phyloP scores from a whole-genome alignment of 2,329 filamentous ascomycete species.

The Eutypella sp. region DNA sequence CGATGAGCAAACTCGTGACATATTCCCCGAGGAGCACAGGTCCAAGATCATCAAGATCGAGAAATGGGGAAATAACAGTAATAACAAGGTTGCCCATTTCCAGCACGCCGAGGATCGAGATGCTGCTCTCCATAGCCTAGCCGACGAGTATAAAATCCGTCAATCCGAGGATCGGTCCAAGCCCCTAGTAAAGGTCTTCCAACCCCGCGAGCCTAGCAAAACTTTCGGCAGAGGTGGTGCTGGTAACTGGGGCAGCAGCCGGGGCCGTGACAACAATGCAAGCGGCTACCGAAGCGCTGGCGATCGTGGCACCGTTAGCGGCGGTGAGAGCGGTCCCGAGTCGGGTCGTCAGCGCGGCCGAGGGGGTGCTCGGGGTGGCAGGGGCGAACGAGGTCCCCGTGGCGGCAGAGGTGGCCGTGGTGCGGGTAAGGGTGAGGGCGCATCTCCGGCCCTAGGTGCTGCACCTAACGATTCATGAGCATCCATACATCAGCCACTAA shows the following conservation, averaged over 20 bases:
- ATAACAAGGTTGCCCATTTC: constrained; percentile 83
- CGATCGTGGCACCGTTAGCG: constrained; percentile 57
- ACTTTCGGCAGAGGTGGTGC: constrained; percentile 58
- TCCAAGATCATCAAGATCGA: constrained; percentile 74
- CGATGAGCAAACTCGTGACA: constrained; percentile 74
- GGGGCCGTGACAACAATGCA: constrained; percentile 54
- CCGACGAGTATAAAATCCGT: constrained; percentile 70
- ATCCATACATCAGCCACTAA: constrained; percentile 4
- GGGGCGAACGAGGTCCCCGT: constrained; percentile 52
- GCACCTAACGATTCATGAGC: constrained; percentile 39
- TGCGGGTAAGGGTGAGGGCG: constrained; percentile 54
- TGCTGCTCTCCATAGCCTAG: constrained; percentile 67
- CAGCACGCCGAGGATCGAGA: constrained; percentile 74
- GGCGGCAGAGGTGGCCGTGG: constrained; percentile 40
- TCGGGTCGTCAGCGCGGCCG: constrained; percentile 50
- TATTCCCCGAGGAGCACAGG: constrained; percentile 80
- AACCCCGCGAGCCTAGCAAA: constrained; percentile 56
- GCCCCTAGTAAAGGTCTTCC: constrained; percentile 79
- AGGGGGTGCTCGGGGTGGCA: constrained; percentile 51
- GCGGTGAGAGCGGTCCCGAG: constrained; percentile 67
- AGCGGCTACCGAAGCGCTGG: constrained; percentile 83
- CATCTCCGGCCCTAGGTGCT: constrained; percentile 49
- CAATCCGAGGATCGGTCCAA: constrained; percentile 69
- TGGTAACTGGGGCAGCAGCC: constrained; percentile 62
- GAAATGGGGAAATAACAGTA: constrained; percentile 63